phyloP scores from a whole-genome alignment of 2,329 filamentous ascomycete genomes.

The Rugonectria rugulosa region DNA sequence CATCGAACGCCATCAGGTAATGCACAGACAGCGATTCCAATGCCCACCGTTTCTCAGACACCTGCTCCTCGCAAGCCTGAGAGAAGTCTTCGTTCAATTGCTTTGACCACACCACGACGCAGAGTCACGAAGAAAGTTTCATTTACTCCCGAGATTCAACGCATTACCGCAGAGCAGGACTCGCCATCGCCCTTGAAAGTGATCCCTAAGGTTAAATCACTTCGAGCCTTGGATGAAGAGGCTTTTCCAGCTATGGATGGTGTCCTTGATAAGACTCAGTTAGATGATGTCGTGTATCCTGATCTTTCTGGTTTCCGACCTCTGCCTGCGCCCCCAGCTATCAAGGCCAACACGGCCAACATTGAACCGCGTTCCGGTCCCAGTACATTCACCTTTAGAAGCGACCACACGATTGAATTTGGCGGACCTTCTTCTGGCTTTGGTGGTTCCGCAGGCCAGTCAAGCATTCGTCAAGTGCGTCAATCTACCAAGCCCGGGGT shows the following conservation, averaged over 20 bases:
- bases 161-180: conserved; percentile 48
- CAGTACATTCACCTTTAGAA: conserved; percentile 71
- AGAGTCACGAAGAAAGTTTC: conserved; percentile 77
- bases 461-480: conserved; percentile 67
- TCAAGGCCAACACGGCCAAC: conserved; percentile 22
- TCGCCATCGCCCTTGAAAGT: conserved; percentile 66
- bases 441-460: conserved; percentile 64
- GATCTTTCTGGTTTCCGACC: conserved; percentile 56
- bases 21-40: conserved; percentile 57
- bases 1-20: conserved; percentile 47
- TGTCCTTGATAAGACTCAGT: conserved; percentile 35
- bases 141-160: conserved; percentile 77
- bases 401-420: conserved; percentile 70
- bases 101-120: conserved; percentile 71
- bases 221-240: conserved; percentile 33
- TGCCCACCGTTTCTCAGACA: conserved; percentile 55
- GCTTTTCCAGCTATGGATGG: conserved; percentile 43
- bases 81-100: conserved; percentile 59
- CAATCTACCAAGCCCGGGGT: conserved; percentile 54
- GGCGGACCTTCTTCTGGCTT: conserved; percentile 58
- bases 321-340: conserved; percentile 37
- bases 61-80: conserved; percentile 55
- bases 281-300: conserved; percentile 57
- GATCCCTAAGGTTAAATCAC: conserved; percentile 52
- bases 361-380: conserved; percentile 52